Evolutionary conservation across 1,139 yeast genomes (phyloP), one percentile per base, ranked within the genome.

Genomic region (Blastobotrys malaysiensis): DNA sequence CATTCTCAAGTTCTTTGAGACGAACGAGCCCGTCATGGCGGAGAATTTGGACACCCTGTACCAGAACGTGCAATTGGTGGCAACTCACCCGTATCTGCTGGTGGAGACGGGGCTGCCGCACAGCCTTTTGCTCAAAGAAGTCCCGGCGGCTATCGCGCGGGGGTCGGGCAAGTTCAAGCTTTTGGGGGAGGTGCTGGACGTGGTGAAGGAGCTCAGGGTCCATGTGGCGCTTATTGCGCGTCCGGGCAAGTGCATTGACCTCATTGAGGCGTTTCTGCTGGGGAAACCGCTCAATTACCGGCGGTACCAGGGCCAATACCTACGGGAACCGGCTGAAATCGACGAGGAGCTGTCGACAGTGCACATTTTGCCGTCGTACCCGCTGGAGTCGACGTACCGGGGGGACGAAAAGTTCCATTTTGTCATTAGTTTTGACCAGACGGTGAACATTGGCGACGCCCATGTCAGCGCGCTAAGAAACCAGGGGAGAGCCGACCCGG

Each of bases 51-150:
- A 82, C 59, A 86, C 88, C 6, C 79, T 95, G 69, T 81, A 88
- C 59, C 72, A 79, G 57, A 90, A 89, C 70, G 81, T 93, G 51
- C 86, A 84, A 69, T 75, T 84, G 46, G 95, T 90, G 3, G 83
- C 95, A 36, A 82, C 93, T 0, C 99, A 93, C 69, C 98, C 98
- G 1, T 91, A 86, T 65, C 72, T 91, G 51, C 72, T 93, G 53
- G 89, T 91, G 52, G 86, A 84, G 59, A 96, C 89, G 67, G 86
- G 87, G 63, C 79, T 89, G 78, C 98, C 97, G 22, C 89, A 88
- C 66, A 85, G 86, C 59, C 73, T 91, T 56, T 77, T 84, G 5
- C 81, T 84, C 53, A 84, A 86, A 67, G 97, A 90, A 61, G 83
- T 86, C 60, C 93, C 96, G 1, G 75, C 75, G 45, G 81, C 85